phyloP scores from a whole-genome alignment of 306 rosid genomes.

The Carpinus fangiana region DNA sequence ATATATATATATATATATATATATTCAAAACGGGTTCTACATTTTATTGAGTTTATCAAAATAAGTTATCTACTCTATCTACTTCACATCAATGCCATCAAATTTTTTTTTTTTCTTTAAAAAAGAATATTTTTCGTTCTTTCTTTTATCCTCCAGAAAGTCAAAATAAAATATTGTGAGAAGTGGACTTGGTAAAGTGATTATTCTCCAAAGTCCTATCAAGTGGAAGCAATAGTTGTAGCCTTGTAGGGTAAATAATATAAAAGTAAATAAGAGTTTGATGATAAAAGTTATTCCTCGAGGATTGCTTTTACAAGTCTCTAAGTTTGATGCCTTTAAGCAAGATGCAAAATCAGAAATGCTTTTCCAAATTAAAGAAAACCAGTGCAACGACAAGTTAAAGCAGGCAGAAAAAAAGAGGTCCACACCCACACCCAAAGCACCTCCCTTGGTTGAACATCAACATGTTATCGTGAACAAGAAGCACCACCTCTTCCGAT shows the following conservation, averaged over 20 bases:
- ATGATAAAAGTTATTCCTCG: constrained; percentile 5
- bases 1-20: too few relatives aligned
- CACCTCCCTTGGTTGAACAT: neutral
- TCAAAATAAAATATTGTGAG: neutral
- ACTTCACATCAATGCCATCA: too few relatives aligned
- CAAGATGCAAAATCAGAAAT: neutral
- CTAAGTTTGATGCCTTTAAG: neutral
- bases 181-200: neutral
- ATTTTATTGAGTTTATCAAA: too few relatives aligned
- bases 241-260: neutral
- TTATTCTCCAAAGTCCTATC: neutral
- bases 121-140: neutral
- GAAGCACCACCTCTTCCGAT: too few relatives aligned
- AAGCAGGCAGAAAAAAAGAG: neutral
- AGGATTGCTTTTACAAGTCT: neutral
- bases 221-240: too few relatives aligned
- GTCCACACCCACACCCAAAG: neutral
- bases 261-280: neutral
- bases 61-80: too few relatives aligned
- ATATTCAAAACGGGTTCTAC: too few relatives aligned
- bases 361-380: neutral
- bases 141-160: neutral
- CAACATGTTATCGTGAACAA: neutral
- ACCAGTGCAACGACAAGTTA: neutral
- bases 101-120: neutral